Conservation (phyloP, 2,329 filamentous ascomycete species). For the Tolypocladium amazonense region DNA sequence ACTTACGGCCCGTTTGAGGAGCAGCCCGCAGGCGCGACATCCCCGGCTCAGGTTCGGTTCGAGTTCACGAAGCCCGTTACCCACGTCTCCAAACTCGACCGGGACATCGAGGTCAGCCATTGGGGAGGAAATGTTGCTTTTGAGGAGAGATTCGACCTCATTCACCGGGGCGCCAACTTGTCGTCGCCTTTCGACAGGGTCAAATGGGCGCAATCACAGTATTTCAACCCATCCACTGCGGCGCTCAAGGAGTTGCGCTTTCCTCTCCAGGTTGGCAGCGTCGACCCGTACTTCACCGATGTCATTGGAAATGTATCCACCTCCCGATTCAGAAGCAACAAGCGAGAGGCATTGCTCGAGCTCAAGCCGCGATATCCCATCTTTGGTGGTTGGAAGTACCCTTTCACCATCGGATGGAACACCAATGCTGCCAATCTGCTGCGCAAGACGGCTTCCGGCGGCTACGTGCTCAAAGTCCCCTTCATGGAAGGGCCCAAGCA, state of each 20-base stretch:
- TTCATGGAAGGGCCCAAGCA: conserved; percentile 90
- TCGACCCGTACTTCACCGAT: conserved; percentile 89
- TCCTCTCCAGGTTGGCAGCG: conserved; percentile 67
- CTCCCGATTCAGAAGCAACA: conserved; percentile 70
- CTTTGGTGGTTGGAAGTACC: conserved; percentile 97
- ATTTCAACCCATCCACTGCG: conserved; percentile 65
- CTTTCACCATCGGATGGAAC: conserved; percentile 95
- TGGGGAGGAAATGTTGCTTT: conserved; percentile 96
- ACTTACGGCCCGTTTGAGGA: conserved; percentile 86
- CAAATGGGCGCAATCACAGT: conserved; percentile 61
- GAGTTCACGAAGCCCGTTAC: conserved; percentile 91
- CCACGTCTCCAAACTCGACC: conserved; percentile 68
- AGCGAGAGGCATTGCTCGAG: conserved; percentile 73
- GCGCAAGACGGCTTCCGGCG: conserved; percentile 52
- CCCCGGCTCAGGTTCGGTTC: conserved; percentile 73
- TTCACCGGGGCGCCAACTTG: conserved; percentile 75
- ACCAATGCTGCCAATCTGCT: conserved; percentile 69
- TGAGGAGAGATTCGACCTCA: conserved; percentile 85
- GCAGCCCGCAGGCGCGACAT: conserved; percentile 63
- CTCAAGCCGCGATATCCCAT: conserved; percentile 92
- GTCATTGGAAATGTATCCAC: conserved; percentile 96
- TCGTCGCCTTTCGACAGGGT: conserved; percentile 64
- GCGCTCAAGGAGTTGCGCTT: conserved; percentile 77
- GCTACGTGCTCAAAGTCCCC: conserved; percentile 81
- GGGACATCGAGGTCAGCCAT: conserved; percentile 90